Base-by-base conservation (phyloP, 495 filamentous ascomycete genomes). In the Penicillium longicatenatum region DNA sequence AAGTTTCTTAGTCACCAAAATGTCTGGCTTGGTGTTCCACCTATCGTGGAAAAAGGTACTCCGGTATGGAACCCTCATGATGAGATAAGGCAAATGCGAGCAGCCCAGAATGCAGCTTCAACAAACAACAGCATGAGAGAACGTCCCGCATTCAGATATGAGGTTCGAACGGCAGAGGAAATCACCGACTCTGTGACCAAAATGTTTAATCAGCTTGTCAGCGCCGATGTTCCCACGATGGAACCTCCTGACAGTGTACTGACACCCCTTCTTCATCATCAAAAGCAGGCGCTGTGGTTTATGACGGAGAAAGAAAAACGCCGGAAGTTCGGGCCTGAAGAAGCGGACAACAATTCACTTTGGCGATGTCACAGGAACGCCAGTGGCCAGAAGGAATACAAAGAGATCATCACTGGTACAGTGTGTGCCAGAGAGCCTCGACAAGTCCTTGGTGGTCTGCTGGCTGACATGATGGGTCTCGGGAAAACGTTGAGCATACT, bases 401-500 rank as follows among this genome's bases (percentile, higher is more conserved):
- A 86, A 58, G 89, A 98, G 59, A 84, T 97, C 26, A 91, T 98
- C 63, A 97, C 90, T 45, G 88, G 86, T 5, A 79, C 86, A 9
- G 75, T 86, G 24, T 71, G 84, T 54, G 72, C 75, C 16, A 59
- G 82, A n/a, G 82, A 84, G 60, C 93, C 94, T 1, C 75, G 83
- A 0, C 84, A 92, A 56, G 81, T 84, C 0, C 75, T 87, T 1
- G 94, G 94, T 9, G 94, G 94, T n/a, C 89, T 98, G 30, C 76
- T 98, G 20, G 94, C 94, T 7, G 94, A 98, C 67, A 92, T 96
- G 88, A 98, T 98, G 94, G 94, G 94, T 37, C 75, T 98, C 16
- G 94, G 94, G 6, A 98, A 98, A 69, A 97, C 94, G 0, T 73
- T 98, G 46, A 96, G 89, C 66, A 89, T 96, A 29, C 77, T 98